Evolutionary conservation across 2,329 filamentous ascomycete species (phyloP), one percentile per base, ranked within the genome.

Genomic region (Fusarium burgessii): DNA sequence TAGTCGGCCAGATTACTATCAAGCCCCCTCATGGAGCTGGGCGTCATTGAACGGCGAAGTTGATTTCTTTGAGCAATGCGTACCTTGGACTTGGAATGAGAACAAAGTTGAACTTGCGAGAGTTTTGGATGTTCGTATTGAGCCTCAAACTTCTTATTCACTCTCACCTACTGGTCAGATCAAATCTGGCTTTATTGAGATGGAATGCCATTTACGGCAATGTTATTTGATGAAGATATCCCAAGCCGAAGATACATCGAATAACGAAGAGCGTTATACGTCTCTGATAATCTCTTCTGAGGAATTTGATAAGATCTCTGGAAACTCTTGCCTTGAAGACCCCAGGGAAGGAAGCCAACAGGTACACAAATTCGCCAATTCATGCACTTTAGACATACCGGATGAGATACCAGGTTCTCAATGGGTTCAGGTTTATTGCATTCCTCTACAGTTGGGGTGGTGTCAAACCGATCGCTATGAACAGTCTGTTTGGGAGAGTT

Each of bases 391-490:
- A 8, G 59, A 62, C 7, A 3, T 51, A 2, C 23, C 56, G 2
- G 17, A 18, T 0, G 59, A 51, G 1, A 36, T 51, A 6, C 6
- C 29, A 0, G 7, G 6, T 2, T 25, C 56, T 2, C n/a, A 32
- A 7, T 62, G 56, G 56, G 7, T 18, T 0, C 42, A 32, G 0
- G 56, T 62, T 2, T 51, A 43, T 9, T 43, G 59, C 1, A 25
- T 62, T 0, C 59, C 59, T 8, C 29, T 62, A 2, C 59, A 62
- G 15, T 17, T 62, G 1, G 59, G 56, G 0, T 41, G 38, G n/a
- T 38, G 59, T 32, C 56, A 62, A 23, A 62, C 59, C 2, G 59
- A 62, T 43, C 56, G 59, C 3, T 62, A 62, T 3, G 59, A 62
- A 7, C 59, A 62, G 13, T 23, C 59, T 1, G n/a, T 62, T 3